Conservation (phyloP, 257 asterid species). For the Solanum peruvianum region DNA sequence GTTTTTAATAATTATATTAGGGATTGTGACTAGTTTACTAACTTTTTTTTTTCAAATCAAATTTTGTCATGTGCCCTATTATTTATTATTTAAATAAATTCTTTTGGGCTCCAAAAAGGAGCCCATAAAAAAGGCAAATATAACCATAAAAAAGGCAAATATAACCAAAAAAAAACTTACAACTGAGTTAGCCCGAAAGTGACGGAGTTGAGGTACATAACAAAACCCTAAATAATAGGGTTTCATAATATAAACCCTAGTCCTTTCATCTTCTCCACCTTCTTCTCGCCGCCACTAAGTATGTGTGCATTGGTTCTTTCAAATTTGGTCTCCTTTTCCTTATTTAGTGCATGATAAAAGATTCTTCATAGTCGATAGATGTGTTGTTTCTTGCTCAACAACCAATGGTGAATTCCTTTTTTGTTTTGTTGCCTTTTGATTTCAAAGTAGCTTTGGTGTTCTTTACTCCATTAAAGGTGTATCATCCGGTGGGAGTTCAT, state of each 20-base stretch:
- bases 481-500: background rate
- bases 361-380: background rate
- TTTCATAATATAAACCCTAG: too few species aligned
- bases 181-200: background rate
- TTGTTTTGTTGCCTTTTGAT: background rate
- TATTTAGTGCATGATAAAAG: background rate
- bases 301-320: too few species aligned
- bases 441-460: background rate
- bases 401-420: background rate
- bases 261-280: too few species aligned
- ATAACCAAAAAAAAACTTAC: too few species aligned
- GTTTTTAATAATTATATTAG: background rate
- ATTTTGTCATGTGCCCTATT: too few species aligned
- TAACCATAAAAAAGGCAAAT: too few species aligned
- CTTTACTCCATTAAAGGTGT: background rate
- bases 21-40: too few species aligned
- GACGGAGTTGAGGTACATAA: background rate
- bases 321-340: background rate
- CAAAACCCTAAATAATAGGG: background rate
- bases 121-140: too few species aligned
- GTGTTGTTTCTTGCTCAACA: background rate
- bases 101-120: too few species aligned
- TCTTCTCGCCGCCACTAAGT: background rate
- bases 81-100: too few species aligned
- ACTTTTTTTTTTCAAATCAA: too few species aligned